Base-by-base conservation (phyloP, 208 protist species). In the Acanthamoeba healyi region DNA sequence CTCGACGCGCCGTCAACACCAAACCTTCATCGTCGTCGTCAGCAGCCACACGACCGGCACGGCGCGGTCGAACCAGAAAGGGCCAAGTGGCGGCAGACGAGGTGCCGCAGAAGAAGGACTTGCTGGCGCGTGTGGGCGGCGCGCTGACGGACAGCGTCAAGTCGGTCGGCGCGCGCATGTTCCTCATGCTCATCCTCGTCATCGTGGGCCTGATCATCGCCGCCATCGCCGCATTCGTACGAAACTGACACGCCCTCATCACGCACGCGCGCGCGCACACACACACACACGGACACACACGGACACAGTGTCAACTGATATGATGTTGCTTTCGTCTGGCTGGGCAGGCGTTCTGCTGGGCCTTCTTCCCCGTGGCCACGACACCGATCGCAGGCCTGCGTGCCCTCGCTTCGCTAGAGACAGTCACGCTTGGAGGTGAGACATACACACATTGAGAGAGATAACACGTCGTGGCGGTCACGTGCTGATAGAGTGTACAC, bases 321-420 rank as follows among this genome's bases (percentile, higher is more conserved):
- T 58, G 5, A 42, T 17, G 26, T 44, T 84, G 12, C 9, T 32
- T 22, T n/a, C 19, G 12, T 0, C 22, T 84, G 74, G 42, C 7
- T 58, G 74, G 24, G 4, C 19, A 84, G 74, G 38, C 29, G 22
- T 19, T 84, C 6, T 84, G 74, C 38, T 84, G 74, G 74, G 24
- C 29, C 7, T 84, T 84, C 74, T 84, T 84, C 74, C 74, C 74
- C 14, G 42, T 36, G 42, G 12, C 15, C 24, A 84, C 74, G 24
- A 17, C 74, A 2, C 74, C 74, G 0, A 84, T 84, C 22, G 44
- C 74, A 4, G 74, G 74, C 74, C 74, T 3, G 32, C 74, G 44
- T 10, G 74, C 74, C 74, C 24, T 84, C 38, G 74, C 74, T 12
- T 84, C 74, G 26, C 74, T 84, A 5, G 74, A 84, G 44, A 84